phyloP scores from a whole-genome alignment of 129 eudicot genomes.

The Lactuca sativa region DNA sequence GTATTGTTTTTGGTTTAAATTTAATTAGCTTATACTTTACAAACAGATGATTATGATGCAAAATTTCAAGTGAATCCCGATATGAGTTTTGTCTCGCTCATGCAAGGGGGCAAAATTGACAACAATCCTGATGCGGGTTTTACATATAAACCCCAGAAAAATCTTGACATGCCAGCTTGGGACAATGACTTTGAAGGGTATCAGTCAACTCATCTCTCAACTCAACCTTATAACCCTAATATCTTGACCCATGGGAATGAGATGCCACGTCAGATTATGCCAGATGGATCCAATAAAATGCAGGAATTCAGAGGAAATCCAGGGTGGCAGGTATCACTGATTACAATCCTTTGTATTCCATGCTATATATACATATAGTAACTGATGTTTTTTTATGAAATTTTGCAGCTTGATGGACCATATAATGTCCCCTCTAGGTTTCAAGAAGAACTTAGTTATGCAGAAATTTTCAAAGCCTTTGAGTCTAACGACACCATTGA shows the following conservation, averaged over 20 bases:
- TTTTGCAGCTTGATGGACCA: slow-evolving; percentile 37
- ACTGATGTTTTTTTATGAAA: slow-evolving; percentile 40
- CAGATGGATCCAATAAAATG: slow-evolving; percentile 43
- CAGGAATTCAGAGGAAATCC: slow-evolving; percentile 45
- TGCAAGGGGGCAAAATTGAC: slow-evolving; percentile 46
- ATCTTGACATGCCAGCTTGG: slow-evolving; percentile 53
- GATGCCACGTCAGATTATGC: slow-evolving; percentile 41
- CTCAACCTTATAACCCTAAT: slow-evolving; percentile 36
- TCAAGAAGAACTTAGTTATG: slow-evolving; percentile 38
- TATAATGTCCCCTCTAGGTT: slow-evolving; percentile 41
- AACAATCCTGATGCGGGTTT: slow-evolving; percentile 35
- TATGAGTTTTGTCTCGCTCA: slow-evolving; percentile 42
- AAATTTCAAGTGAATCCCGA: slow-evolving; percentile 47
- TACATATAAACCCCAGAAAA: slow-evolving; percentile 39
- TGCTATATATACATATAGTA: slow-evolving; percentile 21
- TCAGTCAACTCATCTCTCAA: slow-evolving; percentile 51
- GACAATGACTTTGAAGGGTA: slow-evolving; percentile 43
- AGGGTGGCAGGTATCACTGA: slow-evolving; percentile 66
- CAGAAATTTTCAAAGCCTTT: slow-evolving; percentile 37
- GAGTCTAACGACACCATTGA: slow-evolving; percentile 38
- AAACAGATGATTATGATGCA: slow-evolving; percentile 75
- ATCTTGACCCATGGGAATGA: slow-evolving; percentile 45
- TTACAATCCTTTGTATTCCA: slow-evolving; percentile 1
- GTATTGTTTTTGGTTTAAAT: background rate
- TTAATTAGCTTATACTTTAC: slow-evolving; percentile 17